Base-by-base conservation (phyloP, 257 asterid species). In the Voacanga thouarsii region DNA sequence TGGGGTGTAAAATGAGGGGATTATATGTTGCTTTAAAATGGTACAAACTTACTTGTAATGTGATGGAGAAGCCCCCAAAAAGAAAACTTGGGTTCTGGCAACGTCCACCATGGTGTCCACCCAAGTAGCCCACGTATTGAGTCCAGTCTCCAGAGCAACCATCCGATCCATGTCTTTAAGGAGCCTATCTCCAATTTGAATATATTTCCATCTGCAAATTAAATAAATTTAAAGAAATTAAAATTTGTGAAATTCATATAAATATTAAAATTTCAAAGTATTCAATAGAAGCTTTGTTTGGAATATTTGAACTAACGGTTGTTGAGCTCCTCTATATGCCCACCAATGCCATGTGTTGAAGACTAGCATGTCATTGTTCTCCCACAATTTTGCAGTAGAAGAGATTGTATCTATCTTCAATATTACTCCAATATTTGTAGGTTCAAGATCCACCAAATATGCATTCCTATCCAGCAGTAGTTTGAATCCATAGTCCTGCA, bases 301-400 rank as follows among this genome's bases (percentile, higher is more conserved):
- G 30, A 19, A n/a, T 16, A 28, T 37, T 39, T 28, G 74, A 57
- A 49, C 85, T 6, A 84, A 91, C 97, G 93, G 93, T 82, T 89
- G 93, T 39, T 80, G 81, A 7, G 82, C 83, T 50, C 89, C 92
- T 2, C 41, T 81, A 12, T 90, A 90, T 6, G 81, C 80, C 93
- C 93, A 91, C 97, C 97, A 91, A 12, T 87, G 95, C 95, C 95
- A 91, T 0, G 95, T 86, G 81, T 91, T 91, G 78, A 91, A 89
- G 83, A 91, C 86, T 45, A 90, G 75, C 75, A 91, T 79, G 45
- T 91, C 92, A 1, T 83, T 85, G 64, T 87, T 79, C 61, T 78
- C 89, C 97, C 97, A 91, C 12, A 55, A 75, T 6, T 79, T 82
- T 2, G 93, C 89, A 76, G 79, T 84, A 21, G 82, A 80, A 16